A percentile compares a stretch with the other conserved stretches of the same genome.
Conservation (phyloP, 2,329 filamentous ascomycete species). For the Knufia fluminis region DNA sequence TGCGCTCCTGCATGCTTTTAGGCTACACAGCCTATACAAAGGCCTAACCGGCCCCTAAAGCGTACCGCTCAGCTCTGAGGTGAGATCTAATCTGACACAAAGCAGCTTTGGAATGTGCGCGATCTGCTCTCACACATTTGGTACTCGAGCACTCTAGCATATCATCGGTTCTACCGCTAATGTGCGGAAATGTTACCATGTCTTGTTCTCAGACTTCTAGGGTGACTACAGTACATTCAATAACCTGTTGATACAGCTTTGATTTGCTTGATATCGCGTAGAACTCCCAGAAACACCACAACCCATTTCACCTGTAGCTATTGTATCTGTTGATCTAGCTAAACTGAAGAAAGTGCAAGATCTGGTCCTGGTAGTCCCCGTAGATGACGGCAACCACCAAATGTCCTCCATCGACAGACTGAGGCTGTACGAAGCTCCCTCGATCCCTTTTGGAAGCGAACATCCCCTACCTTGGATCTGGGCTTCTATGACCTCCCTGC, state of each 20-base stretch:
- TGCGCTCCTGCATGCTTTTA: not conserved
- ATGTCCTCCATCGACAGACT: too few species aligned
- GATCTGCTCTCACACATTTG: not conserved
- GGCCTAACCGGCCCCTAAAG: too few species aligned
- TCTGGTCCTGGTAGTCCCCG: not conserved
- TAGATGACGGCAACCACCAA: too few species aligned
- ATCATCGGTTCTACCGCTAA: too few species aligned
- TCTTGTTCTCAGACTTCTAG: not conserved
- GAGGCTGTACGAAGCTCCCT: too few species aligned
- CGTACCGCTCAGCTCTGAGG: not conserved
- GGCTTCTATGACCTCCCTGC: too few species aligned
- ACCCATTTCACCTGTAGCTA: not conserved
- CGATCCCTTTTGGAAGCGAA: too few species aligned
- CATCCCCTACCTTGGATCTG: too few species aligned
- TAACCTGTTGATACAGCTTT: not conserved
- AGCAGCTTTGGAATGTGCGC: not conserved
- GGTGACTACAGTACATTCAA: not conserved
- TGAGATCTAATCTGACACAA: constrained; percentile 5
- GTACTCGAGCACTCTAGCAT: too few species aligned
- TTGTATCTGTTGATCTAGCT: not conserved
- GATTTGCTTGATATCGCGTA: not conserved
- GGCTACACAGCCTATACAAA: too few species aligned
- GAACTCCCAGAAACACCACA: not conserved
- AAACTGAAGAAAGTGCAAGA: not conserved
- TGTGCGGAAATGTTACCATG: too few species aligned